phyloP scores from a whole-genome alignment of 2,329 filamentous ascomycete species.

The Fonsecaea erecta region DNA sequence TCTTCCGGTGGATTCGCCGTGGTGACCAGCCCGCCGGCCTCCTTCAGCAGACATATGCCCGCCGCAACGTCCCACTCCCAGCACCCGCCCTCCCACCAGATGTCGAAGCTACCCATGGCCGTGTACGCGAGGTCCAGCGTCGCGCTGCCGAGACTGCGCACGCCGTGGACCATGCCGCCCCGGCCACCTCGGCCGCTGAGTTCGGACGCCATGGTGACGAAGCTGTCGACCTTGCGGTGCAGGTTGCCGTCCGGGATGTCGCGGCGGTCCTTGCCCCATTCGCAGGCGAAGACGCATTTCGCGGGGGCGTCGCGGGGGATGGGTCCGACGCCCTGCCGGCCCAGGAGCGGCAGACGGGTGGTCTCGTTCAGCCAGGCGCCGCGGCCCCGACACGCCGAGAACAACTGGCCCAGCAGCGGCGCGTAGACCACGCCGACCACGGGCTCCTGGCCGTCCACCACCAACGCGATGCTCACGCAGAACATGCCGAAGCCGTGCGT shows the following conservation, averaged over 20 bases:
- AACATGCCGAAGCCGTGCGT: slow-evolving; percentile 82
- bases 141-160: slow-evolving; percentile 73
- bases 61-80: slow-evolving; percentile 85
- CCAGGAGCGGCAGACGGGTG: slow-evolving; percentile 63
- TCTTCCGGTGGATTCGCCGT: slow-evolving; percentile 72
- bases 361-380: slow-evolving; percentile 73
- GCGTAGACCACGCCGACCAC: slow-evolving; percentile 74
- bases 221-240: slow-evolving; percentile 73
- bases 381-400: slow-evolving; percentile 67
- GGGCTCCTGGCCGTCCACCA: slow-evolving; percentile 62
- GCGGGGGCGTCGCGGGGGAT: slow-evolving; percentile 68
- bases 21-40: slow-evolving; percentile 75
- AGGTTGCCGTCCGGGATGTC: slow-evolving; percentile 71
- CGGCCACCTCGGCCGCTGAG: slow-evolving; percentile 64
- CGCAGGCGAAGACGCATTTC: slow-evolving; percentile 73
- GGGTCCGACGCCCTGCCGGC: slow-evolving; percentile 62
- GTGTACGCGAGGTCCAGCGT: slow-evolving; percentile 76
- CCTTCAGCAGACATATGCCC: slow-evolving; percentile 71
- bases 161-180: slow-evolving; percentile 79
- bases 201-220: slow-evolving; percentile 75
- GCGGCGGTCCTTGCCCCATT: slow-evolving; percentile 78
- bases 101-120: slow-evolving; percentile 75
- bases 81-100: slow-evolving; percentile 82
- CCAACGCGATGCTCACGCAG: slow-evolving; percentile 75
- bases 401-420: slow-evolving; percentile 70